phyloP scores from a whole-genome alignment of 208 protist genomes.

The Acanthamoeba royreba region DNA sequence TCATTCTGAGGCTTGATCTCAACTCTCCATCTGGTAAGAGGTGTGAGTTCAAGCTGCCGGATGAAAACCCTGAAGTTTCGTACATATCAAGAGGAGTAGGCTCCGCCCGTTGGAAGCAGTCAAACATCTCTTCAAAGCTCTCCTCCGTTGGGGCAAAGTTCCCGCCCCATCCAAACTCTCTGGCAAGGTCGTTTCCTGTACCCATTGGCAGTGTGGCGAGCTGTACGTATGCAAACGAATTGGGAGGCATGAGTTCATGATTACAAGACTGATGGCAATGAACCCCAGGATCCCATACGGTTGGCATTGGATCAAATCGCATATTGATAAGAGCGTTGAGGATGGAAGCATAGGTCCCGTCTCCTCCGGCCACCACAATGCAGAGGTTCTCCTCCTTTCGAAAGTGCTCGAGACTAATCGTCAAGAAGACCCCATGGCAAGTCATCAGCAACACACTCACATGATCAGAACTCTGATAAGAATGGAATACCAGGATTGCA shows the following conservation, averaged over 20 bases:
- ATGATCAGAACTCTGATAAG: too few species aligned
- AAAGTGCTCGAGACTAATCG: not conserved
- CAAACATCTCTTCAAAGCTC: constrained; percentile 50
- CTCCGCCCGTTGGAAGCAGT: constrained; percentile 27
- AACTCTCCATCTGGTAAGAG: not conserved
- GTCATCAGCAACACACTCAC: too few species aligned
- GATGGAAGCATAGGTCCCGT: not conserved
- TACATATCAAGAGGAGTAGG: not conserved
- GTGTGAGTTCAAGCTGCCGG: not conserved
- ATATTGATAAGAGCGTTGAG: not conserved
- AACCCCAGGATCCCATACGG: not conserved
- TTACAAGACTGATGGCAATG: not conserved
- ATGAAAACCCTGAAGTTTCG: not conserved
- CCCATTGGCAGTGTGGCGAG: constrained; percentile 59
- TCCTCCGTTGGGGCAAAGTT: constrained; percentile 63
- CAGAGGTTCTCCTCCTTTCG: not conserved
- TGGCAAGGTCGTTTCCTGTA: constrained; percentile 84
- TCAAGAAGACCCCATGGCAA: too few species aligned
- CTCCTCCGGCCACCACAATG: not conserved
- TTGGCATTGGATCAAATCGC: not conserved
- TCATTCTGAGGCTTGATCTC: not conserved
- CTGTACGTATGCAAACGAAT: not conserved
- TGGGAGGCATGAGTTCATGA: not conserved
- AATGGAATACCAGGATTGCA: not conserved
- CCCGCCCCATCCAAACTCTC: constrained; percentile 78